Evolutionary conservation across 495 filamentous ascomycete genomes (phyloP).

Genomic region (Penicillium ochrochloron): DNA sequence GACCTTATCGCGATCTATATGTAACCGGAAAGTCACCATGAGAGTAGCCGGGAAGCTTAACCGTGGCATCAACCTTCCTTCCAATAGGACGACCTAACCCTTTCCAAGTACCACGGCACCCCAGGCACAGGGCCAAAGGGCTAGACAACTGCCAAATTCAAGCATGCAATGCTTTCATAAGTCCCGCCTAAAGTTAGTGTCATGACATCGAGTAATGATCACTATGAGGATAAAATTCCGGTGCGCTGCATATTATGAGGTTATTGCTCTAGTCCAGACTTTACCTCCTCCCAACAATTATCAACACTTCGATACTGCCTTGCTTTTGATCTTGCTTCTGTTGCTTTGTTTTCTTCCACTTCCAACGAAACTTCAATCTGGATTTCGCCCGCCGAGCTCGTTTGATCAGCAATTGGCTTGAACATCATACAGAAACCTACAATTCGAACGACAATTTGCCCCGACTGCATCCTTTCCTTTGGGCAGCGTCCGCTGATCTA

Average conservation of each 20-base stretch:
- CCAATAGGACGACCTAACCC: slow-evolving; percentile 23
- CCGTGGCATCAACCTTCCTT: slow-evolving; percentile 21
- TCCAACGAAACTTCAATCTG: background rate
- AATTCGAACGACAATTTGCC: background rate
- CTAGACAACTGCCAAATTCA: slow-evolving; percentile 8
- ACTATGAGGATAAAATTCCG: slow-evolving; percentile 12
- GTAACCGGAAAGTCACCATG: slow-evolving; percentile 33
- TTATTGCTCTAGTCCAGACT: slow-evolving; percentile 5
- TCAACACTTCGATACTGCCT: background rate
- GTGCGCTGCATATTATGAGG: slow-evolving; percentile 30
- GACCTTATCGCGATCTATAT: slow-evolving; percentile 18
- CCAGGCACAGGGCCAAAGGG: background rate
- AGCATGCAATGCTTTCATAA: slow-evolving; percentile 11
- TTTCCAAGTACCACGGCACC: slow-evolving; percentile 19
- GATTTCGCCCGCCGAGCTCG: background rate
- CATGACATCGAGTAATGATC: slow-evolving; percentile 36
- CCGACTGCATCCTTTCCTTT: background rate
- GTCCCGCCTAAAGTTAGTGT: slow-evolving; percentile 14
- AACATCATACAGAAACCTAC: background rate
- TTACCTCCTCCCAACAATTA: background rate
- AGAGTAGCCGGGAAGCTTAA: slow-evolving; percentile 12
- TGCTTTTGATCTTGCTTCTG: slow-evolving; percentile 6
- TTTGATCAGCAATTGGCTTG: background rate
- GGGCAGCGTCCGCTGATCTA: background rate
- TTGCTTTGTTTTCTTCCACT: background rate